Evolutionary conservation across 208 protist genomes (phyloP).

Genomic region (Trypanosoma lewisi): DNA sequence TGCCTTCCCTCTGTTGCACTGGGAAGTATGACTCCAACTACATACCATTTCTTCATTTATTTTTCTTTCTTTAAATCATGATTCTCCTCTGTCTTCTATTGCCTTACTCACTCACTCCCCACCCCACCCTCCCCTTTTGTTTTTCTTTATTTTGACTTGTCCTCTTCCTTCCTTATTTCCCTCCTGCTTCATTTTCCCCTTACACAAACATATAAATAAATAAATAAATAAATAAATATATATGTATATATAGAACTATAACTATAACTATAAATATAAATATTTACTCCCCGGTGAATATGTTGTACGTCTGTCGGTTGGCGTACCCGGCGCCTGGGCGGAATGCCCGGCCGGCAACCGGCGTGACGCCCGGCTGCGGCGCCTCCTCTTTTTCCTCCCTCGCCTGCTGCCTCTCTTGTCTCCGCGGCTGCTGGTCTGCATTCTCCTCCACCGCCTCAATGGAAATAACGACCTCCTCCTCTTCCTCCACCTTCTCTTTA

Average conservation of each 20-base stretch:
- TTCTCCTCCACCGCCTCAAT: slow-evolving; percentile 13
- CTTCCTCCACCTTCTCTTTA: slow-evolving; percentile 13
- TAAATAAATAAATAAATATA: slow-evolving; percentile 23
- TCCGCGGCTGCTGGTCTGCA: slow-evolving; percentile 8
- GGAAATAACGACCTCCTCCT: slow-evolving; percentile 16
- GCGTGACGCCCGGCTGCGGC: background rate
- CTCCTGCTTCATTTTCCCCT: background rate
- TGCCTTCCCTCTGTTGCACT: no score
- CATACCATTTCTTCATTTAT: no score
- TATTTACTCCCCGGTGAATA: slow-evolving; percentile 75
- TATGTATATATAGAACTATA: slow-evolving; percentile 3
- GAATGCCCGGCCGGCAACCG: slow-evolving; percentile 46
- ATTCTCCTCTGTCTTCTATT: no score
- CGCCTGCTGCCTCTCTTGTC: background rate
- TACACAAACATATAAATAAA: slow-evolving; percentile 10
- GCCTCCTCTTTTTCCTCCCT: background rate
- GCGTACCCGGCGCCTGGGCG: slow-evolving; percentile 73
- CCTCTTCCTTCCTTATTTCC: no score
- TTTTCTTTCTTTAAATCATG: background rate
- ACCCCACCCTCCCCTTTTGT: no score
- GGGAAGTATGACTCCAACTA: no score
- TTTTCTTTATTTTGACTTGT: no score
- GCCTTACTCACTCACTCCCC: no score
- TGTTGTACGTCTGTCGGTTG: slow-evolving; percentile 85
- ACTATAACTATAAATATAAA: slow-evolving; percentile 2